Percentiles rank a stretch among this genome's conserved stretches.
Evolutionary conservation across 1,139 yeast genomes (phyloP).

Genomic region (Candida sp.): DNA sequence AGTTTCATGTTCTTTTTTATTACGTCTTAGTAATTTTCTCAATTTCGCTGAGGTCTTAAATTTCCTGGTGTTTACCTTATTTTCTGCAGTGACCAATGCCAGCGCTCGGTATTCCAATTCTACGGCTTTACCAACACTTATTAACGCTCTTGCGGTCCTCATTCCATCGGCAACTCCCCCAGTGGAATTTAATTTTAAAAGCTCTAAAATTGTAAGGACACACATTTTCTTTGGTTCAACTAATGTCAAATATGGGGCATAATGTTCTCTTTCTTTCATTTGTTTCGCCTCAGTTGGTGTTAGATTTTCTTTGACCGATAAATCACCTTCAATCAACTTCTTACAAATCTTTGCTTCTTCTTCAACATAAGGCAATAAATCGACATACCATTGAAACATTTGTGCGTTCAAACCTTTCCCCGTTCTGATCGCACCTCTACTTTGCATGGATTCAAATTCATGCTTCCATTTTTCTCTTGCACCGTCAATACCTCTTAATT

Average conservation of each 20-base stretch:
- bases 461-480: constrained; percentile 89
- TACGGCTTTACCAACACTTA: constrained; percentile 78
- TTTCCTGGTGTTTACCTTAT: constrained; percentile 39
- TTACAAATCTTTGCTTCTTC: constrained; percentile 57
- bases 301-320: constrained; percentile 13
- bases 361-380: constrained; percentile 64
- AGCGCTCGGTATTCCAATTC: constrained; percentile 82
- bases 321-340: constrained; percentile 26
- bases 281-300: constrained; percentile 28
- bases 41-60: constrained; percentile 37
- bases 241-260: constrained; percentile 75
- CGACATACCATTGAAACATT: constrained; percentile 75
- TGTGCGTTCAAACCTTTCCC: constrained; percentile 65
- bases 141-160: constrained; percentile 79
- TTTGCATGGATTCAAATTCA: constrained; percentile 68
- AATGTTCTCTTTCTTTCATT: constrained; percentile 53
- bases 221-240: constrained; percentile 79
- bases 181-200: constrained; percentile 69
- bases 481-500: constrained; percentile 76
- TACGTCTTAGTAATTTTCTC: constrained; percentile 35
- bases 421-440: constrained; percentile 57
- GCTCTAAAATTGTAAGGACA: constrained; percentile 79
- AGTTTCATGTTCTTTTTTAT: constrained; percentile 10
- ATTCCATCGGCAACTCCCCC: constrained; percentile 83
- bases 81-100: constrained; percentile 55